Base-by-base conservation (phyloP, 306 rosid genomes). In the Parietaria judaica region DNA sequence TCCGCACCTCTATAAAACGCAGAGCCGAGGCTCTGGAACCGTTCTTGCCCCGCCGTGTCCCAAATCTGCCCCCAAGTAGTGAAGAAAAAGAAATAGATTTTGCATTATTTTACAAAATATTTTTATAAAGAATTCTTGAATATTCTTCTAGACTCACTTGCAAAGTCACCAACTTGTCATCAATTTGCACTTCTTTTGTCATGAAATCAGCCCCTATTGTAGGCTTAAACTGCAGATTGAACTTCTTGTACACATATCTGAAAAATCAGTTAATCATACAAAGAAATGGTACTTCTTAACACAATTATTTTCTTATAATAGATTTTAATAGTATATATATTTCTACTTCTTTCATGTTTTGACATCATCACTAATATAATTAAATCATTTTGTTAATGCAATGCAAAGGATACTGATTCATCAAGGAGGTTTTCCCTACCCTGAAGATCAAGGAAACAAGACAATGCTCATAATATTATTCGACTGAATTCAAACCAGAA, bases 1-100 rank as follows among this genome's bases (percentile, higher is more conserved):
- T 90, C 97, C 47, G 97, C 86, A 3, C 97, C 98, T 55, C 98
- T 74, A 43, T 85, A 91, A 76, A 87, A 91, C 57, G 96, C 95
- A 58, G 87, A 79, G 0, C 96, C 95, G 23, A 88, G 79, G 73
- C 96, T 81, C 23, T 88, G 95, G 43, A 91, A 91, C 81, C 90
- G 81, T 62, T 91, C 98, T 47, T 87, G 96, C 14, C 98, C 98
- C 54, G 98, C 98, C 4, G 98, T 91, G 70, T 91, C 98, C 98
- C 98, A 91, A 72, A 91, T 81, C 98, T 91, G 72, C 78, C 70
- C 63, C 0, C 71, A 14, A 11, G 35, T 60, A 53, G 9, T 17
- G 59, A 5, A 41, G 54, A 13, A 43, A 56, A 58, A 61, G 36
- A 52, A 54, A 64, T 36, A 56, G 14, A 8, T 23, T 23, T 23